Percentiles rank a stretch among this genome's conserved stretches.
phyloP scores from a whole-genome alignment of 108 stramenopile species.

The Cyclotella distinguenda region DNA sequence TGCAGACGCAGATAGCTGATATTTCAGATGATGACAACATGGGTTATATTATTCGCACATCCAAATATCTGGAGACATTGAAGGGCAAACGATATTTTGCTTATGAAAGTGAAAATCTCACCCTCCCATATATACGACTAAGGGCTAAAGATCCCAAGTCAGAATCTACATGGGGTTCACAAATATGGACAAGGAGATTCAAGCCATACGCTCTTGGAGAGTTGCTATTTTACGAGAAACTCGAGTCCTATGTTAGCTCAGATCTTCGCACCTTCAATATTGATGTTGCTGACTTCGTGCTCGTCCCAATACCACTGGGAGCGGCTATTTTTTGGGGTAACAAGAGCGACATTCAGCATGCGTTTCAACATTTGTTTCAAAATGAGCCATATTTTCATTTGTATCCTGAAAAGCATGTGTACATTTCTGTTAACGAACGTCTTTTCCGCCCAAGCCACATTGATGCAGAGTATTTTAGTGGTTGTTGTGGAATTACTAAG shows the following conservation, averaged over 20 bases:
- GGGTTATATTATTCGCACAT: not conserved
- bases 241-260: not conserved
- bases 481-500: not conserved
- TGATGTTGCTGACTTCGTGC: slow-evolving; percentile 20
- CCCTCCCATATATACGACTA: not conserved
- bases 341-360: not conserved
- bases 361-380: slow-evolving; percentile 7
- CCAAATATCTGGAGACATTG: not conserved
- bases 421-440: slow-evolving; percentile 3
- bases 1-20: too few species aligned
- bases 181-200: not conserved
- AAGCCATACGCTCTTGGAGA: not conserved
- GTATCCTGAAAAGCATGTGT: slow-evolving; percentile 8
- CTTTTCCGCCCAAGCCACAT: not conserved
- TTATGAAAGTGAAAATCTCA: slow-evolving; percentile 5
- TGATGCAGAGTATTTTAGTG: not conserved
- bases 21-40: too few species aligned
- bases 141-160: not conserved
- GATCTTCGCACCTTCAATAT: slow-evolving; percentile 20
- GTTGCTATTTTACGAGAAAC: not conserved
- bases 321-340: slow-evolving; percentile 7
- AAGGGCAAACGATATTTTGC: not conserved
- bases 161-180: not conserved
- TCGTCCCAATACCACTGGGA: slow-evolving; percentile 37
- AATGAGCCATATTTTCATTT: slow-evolving; percentile 9